phyloP scores from a whole-genome alignment of 2,329 filamentous ascomycete genomes.

The Dothideomycetidae sp. region DNA sequence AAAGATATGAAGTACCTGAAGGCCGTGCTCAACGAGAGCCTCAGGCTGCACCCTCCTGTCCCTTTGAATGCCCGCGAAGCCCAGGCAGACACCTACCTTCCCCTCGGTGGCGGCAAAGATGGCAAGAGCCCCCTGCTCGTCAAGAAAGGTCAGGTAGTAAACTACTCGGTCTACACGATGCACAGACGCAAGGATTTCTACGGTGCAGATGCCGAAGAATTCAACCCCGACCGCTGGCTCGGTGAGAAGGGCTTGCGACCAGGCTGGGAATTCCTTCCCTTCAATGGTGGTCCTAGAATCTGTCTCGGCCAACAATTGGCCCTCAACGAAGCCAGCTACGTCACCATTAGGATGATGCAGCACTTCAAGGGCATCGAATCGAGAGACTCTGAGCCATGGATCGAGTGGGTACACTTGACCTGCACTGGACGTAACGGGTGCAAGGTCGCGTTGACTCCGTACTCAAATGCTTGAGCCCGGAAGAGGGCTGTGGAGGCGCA shows the following conservation, averaged over 20 bases:
- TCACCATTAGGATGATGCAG: constrained; percentile 58
- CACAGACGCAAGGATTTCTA: constrained; percentile 48
- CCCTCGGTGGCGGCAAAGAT: constrained; percentile 43
- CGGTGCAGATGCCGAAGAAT: constrained; percentile 31
- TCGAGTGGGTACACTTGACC: constrained; percentile 5
- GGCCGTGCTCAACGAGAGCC: constrained; percentile 59
- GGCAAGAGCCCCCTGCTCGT: constrained; percentile 47
- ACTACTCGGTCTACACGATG: constrained; percentile 57
- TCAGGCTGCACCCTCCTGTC: constrained; percentile 63
- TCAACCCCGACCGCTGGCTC: constrained; percentile 27
- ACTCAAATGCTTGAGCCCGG: not conserved
- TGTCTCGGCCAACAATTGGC: constrained; percentile 53
- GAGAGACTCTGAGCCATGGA: constrained; percentile 20
- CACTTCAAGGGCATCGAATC: constrained; percentile 40
- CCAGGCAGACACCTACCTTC: constrained; percentile 59
- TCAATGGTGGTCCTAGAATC: constrained; percentile 24
- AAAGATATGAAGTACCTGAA: constrained; percentile 28
- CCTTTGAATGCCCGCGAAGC: constrained; percentile 66
- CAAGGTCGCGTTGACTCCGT: constrained; percentile 5
- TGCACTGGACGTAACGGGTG: constrained; percentile 5
- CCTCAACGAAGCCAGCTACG: constrained; percentile 61
- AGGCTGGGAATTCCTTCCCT: constrained; percentile 26
- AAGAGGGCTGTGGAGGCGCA: no score
- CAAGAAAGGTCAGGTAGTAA: constrained; percentile 49
- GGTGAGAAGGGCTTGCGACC: constrained; percentile 18